A percentile compares a stretch with the other conserved stretches of the same genome.
phyloP scores from a whole-genome alignment of 176 grass and related monocot genomes.

The Oryza punctata region DNA sequence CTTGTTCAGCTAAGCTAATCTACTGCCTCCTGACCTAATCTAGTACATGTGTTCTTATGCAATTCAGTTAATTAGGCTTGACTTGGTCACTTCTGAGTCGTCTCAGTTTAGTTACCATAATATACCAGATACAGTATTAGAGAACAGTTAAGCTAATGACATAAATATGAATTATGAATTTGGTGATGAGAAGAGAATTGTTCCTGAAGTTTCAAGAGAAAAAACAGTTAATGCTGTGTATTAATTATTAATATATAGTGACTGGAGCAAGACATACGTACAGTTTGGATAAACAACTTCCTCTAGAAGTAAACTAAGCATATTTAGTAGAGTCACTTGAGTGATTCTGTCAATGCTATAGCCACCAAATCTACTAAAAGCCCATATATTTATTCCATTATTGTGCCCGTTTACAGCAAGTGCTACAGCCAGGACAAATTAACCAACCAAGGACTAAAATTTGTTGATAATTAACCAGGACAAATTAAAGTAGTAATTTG shows the following conservation, averaged over 20 bases:
- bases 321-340: neutral
- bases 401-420: neutral
- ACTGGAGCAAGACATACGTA: neutral
- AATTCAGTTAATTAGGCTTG: conserved; percentile 20
- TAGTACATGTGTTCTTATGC: neutral
- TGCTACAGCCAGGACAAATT: neutral
- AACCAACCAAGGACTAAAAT: conserved; percentile 2
- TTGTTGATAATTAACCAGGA: neutral
- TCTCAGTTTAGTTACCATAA: neutral
- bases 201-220: neutral
- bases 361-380: neutral
- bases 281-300: conserved; percentile 4
- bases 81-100: conserved; percentile 27
- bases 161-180: neutral
- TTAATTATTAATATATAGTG: neutral
- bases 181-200: neutral
- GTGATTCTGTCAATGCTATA: conserved; percentile 25
- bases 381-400: neutral
- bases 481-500: conserved; percentile 15
- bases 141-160: neutral
- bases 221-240: neutral
- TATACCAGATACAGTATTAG: neutral
- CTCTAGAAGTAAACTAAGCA: conserved; percentile 3
- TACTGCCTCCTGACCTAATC: neutral
- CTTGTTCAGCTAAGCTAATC: conserved; percentile 45